Evolutionary conservation across 2,329 filamentous ascomycete genomes (phyloP), one percentile per base, ranked within the genome.

Genomic region (Talaromyces sp.): DNA sequence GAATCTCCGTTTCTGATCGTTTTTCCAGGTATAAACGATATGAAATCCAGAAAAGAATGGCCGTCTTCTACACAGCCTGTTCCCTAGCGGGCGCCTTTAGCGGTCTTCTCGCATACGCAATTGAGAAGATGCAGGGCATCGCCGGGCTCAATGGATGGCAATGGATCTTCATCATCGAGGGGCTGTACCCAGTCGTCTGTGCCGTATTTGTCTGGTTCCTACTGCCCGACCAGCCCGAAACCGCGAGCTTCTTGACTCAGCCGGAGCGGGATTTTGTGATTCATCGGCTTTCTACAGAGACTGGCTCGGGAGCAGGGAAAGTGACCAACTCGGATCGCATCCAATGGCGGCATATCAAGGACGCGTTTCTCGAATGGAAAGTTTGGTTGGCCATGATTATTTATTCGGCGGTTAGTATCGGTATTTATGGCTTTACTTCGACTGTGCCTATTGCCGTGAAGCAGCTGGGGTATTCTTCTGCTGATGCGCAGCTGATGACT

Each of bases 51-150:
- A 86, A 82, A 57, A 77, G 85, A 4, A 81, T 87, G 51, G 82
- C 84, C 4, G 75, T 87, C 4, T 88, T 87, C 69, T 87, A 84
- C 67, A 84, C 80, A 44, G 83, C 82, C 18, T 82, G 82, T 1
- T 81, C 82, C 9, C 72, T 87, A 10, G 84, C 85, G 0, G 84
- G 83, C 0, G 85, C 86, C 0, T 56, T 88, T 89, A 18, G 84
- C 91, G 64, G 92, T 93, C 83, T 96, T 0, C 81, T 96, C 14
- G 92, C 92, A 1, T 88, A 85, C 3, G 92, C 87, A 0, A 95
- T 96, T 65, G 90, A 90, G 23, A 91, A 95, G 71, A 92, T 96
- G 90, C 84, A 90, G 65, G 85, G 89, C 0, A 69, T 85, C 5
- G 84, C 77, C 36, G 84, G 70, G 4, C 62, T 73, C 16, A 67